These are phyloP conservation scores for barley (Hordeum vulgare) DNA, from an alignment of 176 grass and related monocot genomes.

Conservation along the genomic window DNA sequence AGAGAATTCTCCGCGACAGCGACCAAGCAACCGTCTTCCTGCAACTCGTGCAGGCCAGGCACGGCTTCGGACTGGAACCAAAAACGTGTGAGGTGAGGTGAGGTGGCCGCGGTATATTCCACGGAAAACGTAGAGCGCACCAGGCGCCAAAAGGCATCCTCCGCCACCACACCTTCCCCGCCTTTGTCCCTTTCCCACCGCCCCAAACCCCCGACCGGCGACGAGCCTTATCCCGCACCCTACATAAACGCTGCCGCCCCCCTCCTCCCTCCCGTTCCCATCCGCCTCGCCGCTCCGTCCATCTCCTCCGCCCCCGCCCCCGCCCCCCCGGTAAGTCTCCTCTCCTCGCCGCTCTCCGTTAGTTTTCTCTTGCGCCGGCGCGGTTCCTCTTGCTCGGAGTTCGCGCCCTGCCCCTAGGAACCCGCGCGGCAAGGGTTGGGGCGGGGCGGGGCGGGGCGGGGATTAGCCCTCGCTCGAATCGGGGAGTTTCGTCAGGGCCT, in stretches of 20 bases:
- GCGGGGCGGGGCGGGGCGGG: neutral
- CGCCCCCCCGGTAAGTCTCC: neutral
- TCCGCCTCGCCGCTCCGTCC: neutral
- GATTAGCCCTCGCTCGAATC: neutral
- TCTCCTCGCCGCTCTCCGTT: neutral
- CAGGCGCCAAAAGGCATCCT: slow-evolving; percentile 45
- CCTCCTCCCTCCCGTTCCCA: neutral
- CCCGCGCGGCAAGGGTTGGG: neutral
- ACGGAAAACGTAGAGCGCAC: neutral
- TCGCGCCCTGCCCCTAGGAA: neutral
- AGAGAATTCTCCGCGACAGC: too few species aligned
- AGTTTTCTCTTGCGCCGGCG: neutral
- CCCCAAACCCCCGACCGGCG: neutral
- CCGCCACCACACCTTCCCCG: slow-evolving; percentile 28
- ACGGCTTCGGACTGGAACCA: neutral
- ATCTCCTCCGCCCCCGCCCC: neutral
- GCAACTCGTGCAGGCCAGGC: too few species aligned
- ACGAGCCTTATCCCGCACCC: slow-evolving; percentile 10
- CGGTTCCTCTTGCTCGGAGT: too few species aligned
- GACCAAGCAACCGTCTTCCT: too few species aligned
- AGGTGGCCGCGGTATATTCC: neutral
- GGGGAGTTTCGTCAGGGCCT: neutral
- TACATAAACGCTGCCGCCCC: neutral
- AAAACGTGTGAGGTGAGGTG: neutral
- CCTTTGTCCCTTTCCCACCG: neutral